phyloP scores from a whole-genome alignment of 176 grass and related monocot genomes.

The Coix lacrymajobi region DNA sequence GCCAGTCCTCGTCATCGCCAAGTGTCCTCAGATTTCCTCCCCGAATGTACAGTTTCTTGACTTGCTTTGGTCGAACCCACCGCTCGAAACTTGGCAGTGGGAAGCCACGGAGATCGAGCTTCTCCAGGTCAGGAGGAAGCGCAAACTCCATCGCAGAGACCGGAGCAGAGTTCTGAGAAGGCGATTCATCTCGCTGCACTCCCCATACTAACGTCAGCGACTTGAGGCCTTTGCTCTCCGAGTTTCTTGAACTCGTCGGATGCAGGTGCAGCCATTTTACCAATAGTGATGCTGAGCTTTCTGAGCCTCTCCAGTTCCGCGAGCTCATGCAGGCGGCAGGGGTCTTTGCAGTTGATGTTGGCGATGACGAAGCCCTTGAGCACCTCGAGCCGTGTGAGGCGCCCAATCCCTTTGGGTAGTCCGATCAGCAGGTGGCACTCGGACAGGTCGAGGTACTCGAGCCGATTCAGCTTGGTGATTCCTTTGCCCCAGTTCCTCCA shows the following conservation, averaged over 20 bases:
- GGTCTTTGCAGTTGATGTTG: constrained; percentile 15
- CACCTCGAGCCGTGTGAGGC: constrained; percentile 31
- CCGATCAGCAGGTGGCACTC: constrained; percentile 48
- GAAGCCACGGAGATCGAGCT: constrained; percentile 53
- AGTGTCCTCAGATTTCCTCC: constrained; percentile 33
- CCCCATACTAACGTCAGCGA: background rate
- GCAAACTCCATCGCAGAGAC: background rate
- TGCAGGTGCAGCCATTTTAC: background rate
- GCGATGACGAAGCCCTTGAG: constrained; percentile 45
- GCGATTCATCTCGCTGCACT: too few species aligned
- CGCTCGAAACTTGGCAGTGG: background rate
- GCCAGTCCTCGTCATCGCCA: background rate
- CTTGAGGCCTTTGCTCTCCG: background rate
- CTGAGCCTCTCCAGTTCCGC: constrained; percentile 21
- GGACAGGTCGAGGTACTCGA: constrained; percentile 41
- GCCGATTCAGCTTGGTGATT: constrained; percentile 18
- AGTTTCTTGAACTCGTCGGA: background rate
- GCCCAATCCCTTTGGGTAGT: constrained; percentile 29
- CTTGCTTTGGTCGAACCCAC: background rate
- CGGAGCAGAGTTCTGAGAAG: too few species aligned
- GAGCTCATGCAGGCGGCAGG: constrained; percentile 30
- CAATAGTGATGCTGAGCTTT: constrained; percentile 41
- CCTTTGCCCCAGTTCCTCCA: constrained; percentile 30
- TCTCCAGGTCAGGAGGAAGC: constrained; percentile 14
- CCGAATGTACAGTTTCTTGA: constrained; percentile 53